Evolutionary conservation across 768 basidiomycete genomes (phyloP).

Genomic region (Boletus rex-veris): DNA sequence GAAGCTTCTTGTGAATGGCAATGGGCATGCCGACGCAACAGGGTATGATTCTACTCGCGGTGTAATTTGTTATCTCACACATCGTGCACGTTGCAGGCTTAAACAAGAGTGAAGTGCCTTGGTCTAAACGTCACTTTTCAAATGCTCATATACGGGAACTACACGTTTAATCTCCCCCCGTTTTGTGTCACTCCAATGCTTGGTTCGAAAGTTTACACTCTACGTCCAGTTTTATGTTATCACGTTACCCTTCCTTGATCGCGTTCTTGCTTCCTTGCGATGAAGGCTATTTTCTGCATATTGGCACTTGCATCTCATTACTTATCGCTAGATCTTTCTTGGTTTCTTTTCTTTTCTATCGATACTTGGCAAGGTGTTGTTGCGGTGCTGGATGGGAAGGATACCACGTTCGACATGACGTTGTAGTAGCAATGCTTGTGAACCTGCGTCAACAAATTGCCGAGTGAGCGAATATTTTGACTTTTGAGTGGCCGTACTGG

Average conservation of each 20-base stretch:
- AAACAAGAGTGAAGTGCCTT: slow-evolving; percentile 32
- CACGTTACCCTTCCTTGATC: slow-evolving; percentile 12
- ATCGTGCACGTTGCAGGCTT: slow-evolving; percentile 20
- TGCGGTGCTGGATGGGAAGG: slow-evolving; percentile 4
- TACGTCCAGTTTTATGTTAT: slow-evolving; percentile 11
- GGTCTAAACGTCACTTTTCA: not conserved
- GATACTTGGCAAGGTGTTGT: not conserved
- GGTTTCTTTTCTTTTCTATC: not conserved
- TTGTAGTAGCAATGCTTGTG: not conserved
- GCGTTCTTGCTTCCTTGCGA: slow-evolving; percentile 10
- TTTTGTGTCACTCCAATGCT: slow-evolving; percentile 4
- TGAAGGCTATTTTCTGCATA: slow-evolving; percentile 17
- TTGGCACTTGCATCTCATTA: slow-evolving; percentile 1
- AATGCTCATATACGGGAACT: not conserved
- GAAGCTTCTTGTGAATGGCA: slow-evolving; percentile 36
- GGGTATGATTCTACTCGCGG: slow-evolving; percentile 21
- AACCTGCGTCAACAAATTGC: not conserved
- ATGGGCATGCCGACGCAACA: slow-evolving; percentile 41
- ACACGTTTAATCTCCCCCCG: slow-evolving; percentile 15
- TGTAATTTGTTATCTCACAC: not conserved
- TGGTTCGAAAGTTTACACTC: slow-evolving; percentile 8
- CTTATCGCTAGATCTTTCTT: slow-evolving; percentile 12
- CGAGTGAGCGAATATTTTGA: not conserved
- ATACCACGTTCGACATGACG: slow-evolving; percentile 10
- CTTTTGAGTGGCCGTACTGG: too few species aligned